These are phyloP conservation scores for Ascochyta koolunga DNA, from an alignment of 2,329 filamentous ascomycete genomes.

Conservation along the genomic window DNA sequence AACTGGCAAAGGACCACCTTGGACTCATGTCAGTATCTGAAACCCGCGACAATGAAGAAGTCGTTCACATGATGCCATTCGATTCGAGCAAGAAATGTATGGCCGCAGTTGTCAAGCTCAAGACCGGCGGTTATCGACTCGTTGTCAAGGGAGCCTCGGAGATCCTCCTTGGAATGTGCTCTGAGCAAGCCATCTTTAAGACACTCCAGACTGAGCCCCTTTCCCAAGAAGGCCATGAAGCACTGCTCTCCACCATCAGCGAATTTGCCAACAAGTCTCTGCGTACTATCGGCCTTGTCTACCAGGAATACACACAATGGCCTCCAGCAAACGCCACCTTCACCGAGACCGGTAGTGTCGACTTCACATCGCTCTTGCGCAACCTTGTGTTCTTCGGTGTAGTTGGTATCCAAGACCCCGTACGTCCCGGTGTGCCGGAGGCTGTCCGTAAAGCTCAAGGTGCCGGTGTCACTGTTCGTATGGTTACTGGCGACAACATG, in stretches of 20 bases:
- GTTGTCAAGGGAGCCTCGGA: constrained; percentile 65
- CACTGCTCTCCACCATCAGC: constrained; percentile 41
- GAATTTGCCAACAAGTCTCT: constrained; percentile 50
- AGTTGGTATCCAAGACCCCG: constrained; percentile 93
- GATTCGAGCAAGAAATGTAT: constrained; percentile 64
- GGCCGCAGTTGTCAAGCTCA: constrained; percentile 60
- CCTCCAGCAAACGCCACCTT: constrained; percentile 38
- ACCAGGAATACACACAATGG: constrained; percentile 47
- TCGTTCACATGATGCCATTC: constrained; percentile 60
- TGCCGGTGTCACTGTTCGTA: constrained; percentile 92
- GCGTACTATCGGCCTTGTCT: constrained; percentile 51
- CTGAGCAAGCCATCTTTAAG: constrained; percentile 22
- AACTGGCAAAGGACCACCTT: constrained; percentile 58
- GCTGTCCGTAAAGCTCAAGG: constrained; percentile 87
- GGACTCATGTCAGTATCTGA: constrained; percentile 58
- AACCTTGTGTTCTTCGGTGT: constrained; percentile 82
- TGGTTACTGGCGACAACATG: constrained; percentile 96
- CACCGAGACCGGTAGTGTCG: constrained; percentile 30
- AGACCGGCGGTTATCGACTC: constrained; percentile 55
- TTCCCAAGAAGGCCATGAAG: constrained; percentile 22
- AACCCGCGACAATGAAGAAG: constrained; percentile 54
- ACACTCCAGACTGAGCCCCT: constrained; percentile 24
- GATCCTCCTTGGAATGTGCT: constrained; percentile 58
- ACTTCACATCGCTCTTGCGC: constrained; percentile 26
- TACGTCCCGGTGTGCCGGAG: constrained; percentile 83